phyloP scores from a whole-genome alignment of 106 monocot species.

The Platanthera guangdongensis region DNA sequence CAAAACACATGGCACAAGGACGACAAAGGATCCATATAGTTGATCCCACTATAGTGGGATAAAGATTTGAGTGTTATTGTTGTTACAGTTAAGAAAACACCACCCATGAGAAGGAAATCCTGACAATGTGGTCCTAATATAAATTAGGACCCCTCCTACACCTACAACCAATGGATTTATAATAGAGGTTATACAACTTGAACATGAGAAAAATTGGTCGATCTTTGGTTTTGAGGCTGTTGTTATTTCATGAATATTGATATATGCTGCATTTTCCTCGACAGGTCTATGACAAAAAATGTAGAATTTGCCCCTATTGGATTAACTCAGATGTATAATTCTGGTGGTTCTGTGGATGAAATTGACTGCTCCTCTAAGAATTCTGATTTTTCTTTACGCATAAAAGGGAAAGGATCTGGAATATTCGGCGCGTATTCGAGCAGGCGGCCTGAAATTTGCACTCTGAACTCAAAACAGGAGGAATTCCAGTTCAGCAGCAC shows the following conservation, averaged over 20 bases:
- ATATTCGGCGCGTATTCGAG: constrained; percentile 40
- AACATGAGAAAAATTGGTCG: background rate
- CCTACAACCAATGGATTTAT: too few relatives aligned
- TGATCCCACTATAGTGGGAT: too few relatives aligned
- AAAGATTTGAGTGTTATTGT: too few relatives aligned
- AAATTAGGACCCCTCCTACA: too few relatives aligned
- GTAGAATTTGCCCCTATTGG: constrained; percentile 39
- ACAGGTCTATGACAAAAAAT: constrained; percentile 11
- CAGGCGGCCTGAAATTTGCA: constrained; percentile 20
- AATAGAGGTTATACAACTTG: background rate
- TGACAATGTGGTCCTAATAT: too few relatives aligned
- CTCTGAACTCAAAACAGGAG: constrained; percentile 23
- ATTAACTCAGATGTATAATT: constrained; percentile 40
- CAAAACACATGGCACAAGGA: too few relatives aligned
- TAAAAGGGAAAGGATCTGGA: constrained; percentile 35
- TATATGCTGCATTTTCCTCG: background rate
- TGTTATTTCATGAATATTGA: background rate
- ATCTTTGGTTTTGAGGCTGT: background rate
- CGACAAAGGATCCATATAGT: too few relatives aligned
- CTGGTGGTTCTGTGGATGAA: constrained; percentile 34
- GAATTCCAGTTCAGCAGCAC: constrained; percentile 13
- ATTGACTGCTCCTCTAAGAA: constrained; percentile 1
- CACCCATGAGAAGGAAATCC: too few relatives aligned
- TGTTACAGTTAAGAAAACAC: too few relatives aligned
- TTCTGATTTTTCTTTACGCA: constrained; percentile 3